Evolutionary conservation across 495 filamentous ascomycete species (phyloP).

Genomic region (Rhizodiscina lignyota): DNA sequence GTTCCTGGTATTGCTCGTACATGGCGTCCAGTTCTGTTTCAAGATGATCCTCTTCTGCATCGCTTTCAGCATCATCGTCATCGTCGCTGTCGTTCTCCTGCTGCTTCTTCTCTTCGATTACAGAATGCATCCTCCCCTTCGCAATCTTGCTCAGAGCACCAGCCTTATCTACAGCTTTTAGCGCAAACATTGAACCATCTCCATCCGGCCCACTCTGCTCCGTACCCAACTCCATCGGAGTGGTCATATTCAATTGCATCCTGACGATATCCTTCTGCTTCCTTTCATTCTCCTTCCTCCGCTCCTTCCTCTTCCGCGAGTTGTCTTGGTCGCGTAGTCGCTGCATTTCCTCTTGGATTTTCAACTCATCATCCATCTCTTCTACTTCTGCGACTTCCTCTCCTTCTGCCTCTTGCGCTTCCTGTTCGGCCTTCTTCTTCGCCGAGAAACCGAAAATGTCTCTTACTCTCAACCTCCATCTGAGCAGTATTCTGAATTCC

Average conservation of each 20-base stretch:
- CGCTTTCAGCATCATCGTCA: conserved; percentile 44
- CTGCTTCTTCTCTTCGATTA: conserved; percentile 32
- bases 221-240: conserved; percentile 88
- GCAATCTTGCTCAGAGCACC: conserved; percentile 51
- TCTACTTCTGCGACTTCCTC: conserved; percentile 58
- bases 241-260: conserved; percentile 93
- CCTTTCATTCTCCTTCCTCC: conserved; percentile 70
- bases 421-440: conserved; percentile 44
- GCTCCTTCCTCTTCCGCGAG: conserved; percentile 58
- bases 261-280: conserved; percentile 82
- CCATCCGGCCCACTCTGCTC: conserved; percentile 70
- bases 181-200: conserved; percentile 63
- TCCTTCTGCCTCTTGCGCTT: conserved; percentile 29
- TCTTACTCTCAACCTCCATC: conserved; percentile 79
- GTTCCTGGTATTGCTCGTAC: conserved; percentile 75
- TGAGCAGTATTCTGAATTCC: conserved; percentile 84
- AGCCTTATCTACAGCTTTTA: conserved; percentile 63
- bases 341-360: conserved; percentile 74
- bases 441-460: conserved; percentile 78
- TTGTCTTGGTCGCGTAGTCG: conserved; percentile 61
- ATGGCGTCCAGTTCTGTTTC: conserved; percentile 71
- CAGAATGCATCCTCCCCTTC: conserved; percentile 59
- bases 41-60: conserved; percentile 65
- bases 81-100: conserved; percentile 37
- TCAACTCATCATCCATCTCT: conserved; percentile 85